phyloP scores from a whole-genome alignment of 2,329 filamentous ascomycete genomes.

The Xylariales sp. region DNA sequence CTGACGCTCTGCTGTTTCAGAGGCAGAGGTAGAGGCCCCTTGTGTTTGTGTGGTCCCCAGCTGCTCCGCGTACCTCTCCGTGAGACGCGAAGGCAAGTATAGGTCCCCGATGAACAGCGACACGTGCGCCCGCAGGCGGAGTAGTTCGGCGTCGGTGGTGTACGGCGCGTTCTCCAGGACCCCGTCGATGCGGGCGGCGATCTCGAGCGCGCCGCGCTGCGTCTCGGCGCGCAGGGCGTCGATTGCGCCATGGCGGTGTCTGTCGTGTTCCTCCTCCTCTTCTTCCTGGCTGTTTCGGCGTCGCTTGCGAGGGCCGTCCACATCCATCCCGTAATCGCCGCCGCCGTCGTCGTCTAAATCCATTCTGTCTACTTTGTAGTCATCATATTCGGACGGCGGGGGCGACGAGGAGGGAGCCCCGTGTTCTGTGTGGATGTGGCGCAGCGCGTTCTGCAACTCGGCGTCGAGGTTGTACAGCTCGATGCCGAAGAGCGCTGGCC shows the following conservation, averaged over 20 bases:
- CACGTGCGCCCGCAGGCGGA: conserved; percentile 78
- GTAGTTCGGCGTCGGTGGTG: conserved; percentile 72
- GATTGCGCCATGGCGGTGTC: conserved; percentile 46
- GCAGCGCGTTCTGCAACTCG: conserved; percentile 62
- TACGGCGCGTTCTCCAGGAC: conserved; percentile 77
- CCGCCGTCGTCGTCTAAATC: conserved; percentile 39
- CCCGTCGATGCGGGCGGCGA: conserved; percentile 77
- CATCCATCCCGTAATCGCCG: conserved; percentile 23
- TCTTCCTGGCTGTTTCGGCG: conserved; percentile 38
- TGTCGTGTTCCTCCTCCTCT: conserved; percentile 35
- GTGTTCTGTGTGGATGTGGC: conserved; percentile 46
- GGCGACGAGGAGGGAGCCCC: conserved; percentile 13
- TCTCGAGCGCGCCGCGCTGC: conserved; percentile 67
- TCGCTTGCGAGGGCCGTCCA: conserved; percentile 29
- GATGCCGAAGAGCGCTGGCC: conserved; percentile 81
- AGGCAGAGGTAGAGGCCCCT: too few species aligned
- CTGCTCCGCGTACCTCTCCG: conserved; percentile 19
- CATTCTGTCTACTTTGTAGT: conserved; percentile 37
- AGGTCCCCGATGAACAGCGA: conserved; percentile 81
- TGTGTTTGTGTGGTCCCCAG: too few species aligned
- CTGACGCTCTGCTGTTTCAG: conserved; percentile 33
- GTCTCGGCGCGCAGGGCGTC: conserved; percentile 62
- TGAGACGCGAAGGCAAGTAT: conserved; percentile 55
- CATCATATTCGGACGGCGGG: conserved; percentile 3
- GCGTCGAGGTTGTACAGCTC: conserved; percentile 82